phyloP scores from a whole-genome alignment of 2,329 filamentous ascomycete genomes.

The Exophiala calicioides region DNA sequence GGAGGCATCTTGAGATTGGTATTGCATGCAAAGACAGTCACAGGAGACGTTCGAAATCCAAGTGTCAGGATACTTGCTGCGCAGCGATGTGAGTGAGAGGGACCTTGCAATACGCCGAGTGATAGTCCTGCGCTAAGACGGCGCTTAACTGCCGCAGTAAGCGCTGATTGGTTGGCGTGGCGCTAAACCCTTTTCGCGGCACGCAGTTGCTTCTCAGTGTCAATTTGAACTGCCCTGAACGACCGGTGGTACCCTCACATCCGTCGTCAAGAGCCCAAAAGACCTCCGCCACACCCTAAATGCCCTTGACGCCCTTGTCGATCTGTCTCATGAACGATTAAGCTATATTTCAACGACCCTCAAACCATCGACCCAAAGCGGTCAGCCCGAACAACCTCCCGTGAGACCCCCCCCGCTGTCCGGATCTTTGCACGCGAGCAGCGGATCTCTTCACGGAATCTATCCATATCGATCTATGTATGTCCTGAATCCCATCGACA shows the following conservation, averaged over 20 bases:
- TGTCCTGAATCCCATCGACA: conserved; percentile 7
- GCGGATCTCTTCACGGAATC: conserved; percentile 2
- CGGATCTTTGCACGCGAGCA: conserved; percentile 26
- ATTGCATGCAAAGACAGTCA: too few species aligned
- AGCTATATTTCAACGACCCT: conserved; percentile 1
- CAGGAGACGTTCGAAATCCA: not conserved
- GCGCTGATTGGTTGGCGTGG: too few species aligned
- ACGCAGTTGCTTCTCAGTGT: conserved; percentile 10
- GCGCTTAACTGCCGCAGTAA: too few species aligned
- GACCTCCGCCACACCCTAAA: conserved; percentile 13
- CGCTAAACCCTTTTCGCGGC: conserved; percentile 9
- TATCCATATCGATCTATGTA: conserved; percentile 12
- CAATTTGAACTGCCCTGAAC: conserved; percentile 23
- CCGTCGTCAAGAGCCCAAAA: conserved; percentile 11
- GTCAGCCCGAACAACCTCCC: conserved; percentile 12
- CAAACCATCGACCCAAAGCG: conserved; percentile 10
- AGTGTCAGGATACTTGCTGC: too few species aligned
- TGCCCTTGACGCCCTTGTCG: conserved; percentile 2
- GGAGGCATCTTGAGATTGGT: conserved; percentile 37
- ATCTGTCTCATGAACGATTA: conserved; percentile 8
- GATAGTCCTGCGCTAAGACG: too few species aligned
- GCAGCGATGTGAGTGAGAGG: too few species aligned
- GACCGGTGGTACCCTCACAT: conserved; percentile 19
- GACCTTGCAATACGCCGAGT: too few species aligned
- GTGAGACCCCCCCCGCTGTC: conserved; percentile 21